Evolutionary conservation across 2,329 filamentous ascomycete species (phyloP), one percentile per base, ranked within the genome.

Genomic region (Neonectria magnoliae): DNA sequence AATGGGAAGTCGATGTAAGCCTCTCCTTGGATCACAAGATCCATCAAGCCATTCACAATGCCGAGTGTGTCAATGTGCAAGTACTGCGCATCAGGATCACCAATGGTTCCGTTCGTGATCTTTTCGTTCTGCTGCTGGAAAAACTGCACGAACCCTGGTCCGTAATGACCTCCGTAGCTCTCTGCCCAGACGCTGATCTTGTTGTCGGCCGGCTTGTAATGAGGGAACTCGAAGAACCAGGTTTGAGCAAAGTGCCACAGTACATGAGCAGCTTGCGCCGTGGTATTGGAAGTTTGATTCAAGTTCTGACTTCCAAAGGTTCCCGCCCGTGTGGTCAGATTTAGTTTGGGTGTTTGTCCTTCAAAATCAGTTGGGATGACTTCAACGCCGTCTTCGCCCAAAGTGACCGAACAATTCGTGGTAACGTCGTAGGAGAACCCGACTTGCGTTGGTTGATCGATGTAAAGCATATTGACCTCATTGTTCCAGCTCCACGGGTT

Each of bases 131-230:
- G 89, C 60, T 86, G 75, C 73, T 90, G 84, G 79, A 85, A 87
- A 63, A 83, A 79, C 2, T 80, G 78, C 16, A 87, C 85, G 71
- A 92, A 90, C 0, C 84, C 83, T 1, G 90, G 89, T 0, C 88
- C 91, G 71, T 92, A 93, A 65, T 89, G 87, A 6, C 91, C 91
- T 31, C 90, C 87, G 76, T 92, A 90, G 75, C 87, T 90, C 77
- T 93, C 89, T 1, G 89, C 84, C 72, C 90, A 91, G 2, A 93
- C 77, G 71, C 89, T 89, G 55, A 92, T 83, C 13, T 87, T 85
- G 54, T 84, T 79, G 63, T 83, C 79, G 31, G 78, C 76, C 2
- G 84, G 86, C 62, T 85, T 86, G 75, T 88, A 88, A 68, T 87
- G 81, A 0, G 88, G 87, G 61, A 90, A 90, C 18, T 82, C 79